These are phyloP conservation scores for Turnera subulata DNA, from an alignment of 345 rosid genomes.

Conservation along the genomic window DNA sequence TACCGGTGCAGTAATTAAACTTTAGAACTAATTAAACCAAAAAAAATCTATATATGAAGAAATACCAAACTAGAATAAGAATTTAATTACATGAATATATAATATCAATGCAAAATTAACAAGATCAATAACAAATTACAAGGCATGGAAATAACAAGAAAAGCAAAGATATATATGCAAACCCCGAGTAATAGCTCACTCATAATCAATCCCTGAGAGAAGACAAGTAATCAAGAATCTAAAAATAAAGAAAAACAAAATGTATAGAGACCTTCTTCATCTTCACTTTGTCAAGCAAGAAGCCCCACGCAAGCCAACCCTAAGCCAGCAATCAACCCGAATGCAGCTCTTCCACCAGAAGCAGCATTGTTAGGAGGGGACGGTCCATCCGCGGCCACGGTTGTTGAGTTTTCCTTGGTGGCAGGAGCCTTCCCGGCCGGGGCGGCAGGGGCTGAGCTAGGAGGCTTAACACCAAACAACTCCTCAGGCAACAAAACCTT, in stretches of 20 bases:
- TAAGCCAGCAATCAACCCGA: slow-evolving; percentile 47
- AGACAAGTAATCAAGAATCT: neutral
- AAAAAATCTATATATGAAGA: no score
- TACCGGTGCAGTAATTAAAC: neutral
- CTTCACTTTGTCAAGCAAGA: slow-evolving; percentile 23
- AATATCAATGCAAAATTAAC: no score
- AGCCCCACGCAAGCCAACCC: slow-evolving; percentile 46
- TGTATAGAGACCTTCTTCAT: neutral
- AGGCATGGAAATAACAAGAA: no score
- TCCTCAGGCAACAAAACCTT: slow-evolving; percentile 66
- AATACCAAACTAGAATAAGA: no score
- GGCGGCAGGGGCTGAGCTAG: slow-evolving; percentile 38
- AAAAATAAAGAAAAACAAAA: neutral
- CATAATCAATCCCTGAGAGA: no score
- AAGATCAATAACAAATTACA: no score
- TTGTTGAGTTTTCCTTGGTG: slow-evolving; percentile 14
- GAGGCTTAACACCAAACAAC: slow-evolving; percentile 43
- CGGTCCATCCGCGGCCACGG: slow-evolving; percentile 32
- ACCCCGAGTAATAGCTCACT: no score
- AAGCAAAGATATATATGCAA: no score
- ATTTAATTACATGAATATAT: no score
- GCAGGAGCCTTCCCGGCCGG: slow-evolving; percentile 16
- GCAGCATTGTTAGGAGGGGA: slow-evolving; percentile 24
- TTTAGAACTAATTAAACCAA: neutral
- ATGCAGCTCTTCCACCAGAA: slow-evolving; percentile 22